phyloP scores from a whole-genome alignment of 371 early-diverging fungal species.

The Basidiobolus meristosporus region DNA sequence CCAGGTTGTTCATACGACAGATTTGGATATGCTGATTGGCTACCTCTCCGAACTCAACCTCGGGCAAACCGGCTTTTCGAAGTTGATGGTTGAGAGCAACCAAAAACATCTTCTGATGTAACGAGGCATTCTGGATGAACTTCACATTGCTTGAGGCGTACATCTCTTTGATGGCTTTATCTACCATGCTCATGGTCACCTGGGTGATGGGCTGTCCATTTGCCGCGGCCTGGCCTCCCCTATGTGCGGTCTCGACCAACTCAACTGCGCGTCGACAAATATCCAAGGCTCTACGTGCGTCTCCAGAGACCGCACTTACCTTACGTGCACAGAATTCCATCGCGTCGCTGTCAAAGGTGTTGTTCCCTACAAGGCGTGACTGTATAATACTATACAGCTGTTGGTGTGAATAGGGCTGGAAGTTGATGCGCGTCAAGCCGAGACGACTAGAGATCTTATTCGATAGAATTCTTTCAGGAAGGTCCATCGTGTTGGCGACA shows the following conservation, averaged over 20 bases:
- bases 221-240: neutral
- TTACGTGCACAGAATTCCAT: conserved; percentile 87
- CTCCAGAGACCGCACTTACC: conserved; percentile 90
- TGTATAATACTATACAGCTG: conserved; percentile 73
- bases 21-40: conserved; percentile 19
- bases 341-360: conserved; percentile 61
- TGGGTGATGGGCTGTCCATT: conserved; percentile 5
- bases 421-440: conserved; percentile 70
- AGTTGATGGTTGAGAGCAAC: conserved; percentile 40
- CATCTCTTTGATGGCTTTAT: conserved; percentile 69
- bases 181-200: conserved; percentile 57
- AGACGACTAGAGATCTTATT: conserved; percentile 86
- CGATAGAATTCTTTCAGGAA: conserved; percentile 86
- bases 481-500: conserved; percentile 97
- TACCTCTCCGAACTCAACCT: conserved; percentile 54
- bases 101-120: conserved; percentile 73
- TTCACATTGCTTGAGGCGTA: conserved; percentile 52
- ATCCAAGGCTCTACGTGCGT: conserved; percentile 90
- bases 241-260: neutral
- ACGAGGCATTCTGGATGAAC: conserved; percentile 44
- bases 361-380: conserved; percentile 51
- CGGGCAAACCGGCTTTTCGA: conserved; percentile 45
- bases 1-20: conserved; percentile 39
- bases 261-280: conserved; percentile 50
- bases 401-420: conserved; percentile 70